Evolutionary conservation across 495 filamentous ascomycete species (phyloP).

Genomic region (Neurospora terricola): DNA sequence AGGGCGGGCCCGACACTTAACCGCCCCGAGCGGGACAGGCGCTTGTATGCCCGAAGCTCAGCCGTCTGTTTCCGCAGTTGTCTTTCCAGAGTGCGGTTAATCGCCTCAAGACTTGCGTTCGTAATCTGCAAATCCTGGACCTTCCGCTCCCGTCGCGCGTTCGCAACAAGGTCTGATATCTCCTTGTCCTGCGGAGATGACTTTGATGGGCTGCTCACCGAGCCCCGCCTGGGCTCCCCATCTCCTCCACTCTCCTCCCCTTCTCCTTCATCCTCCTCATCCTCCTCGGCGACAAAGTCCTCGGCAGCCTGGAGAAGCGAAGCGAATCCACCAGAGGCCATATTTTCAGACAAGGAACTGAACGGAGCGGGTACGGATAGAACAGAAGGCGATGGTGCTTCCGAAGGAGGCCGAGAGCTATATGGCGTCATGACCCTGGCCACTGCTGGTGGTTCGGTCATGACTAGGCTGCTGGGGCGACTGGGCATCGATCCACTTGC

Average conservation of each 20-base stretch:
- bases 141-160: conserved; percentile 84
- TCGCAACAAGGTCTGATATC: conserved; percentile 60
- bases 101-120: conserved; percentile 91
- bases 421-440: conserved; percentile 12
- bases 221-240: conserved; percentile 21
- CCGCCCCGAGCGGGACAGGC: conserved; percentile 67
- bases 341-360: conserved; percentile 5
- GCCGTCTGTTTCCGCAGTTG: conserved; percentile 85
- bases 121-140: conserved; percentile 97
- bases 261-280: conserved; percentile 3
- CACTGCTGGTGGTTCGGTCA: conserved; percentile 18
- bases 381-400: conserved; percentile 10
- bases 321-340: conserved; percentile 22
- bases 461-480: conserved; percentile 18
- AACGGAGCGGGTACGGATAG: conserved; percentile 3
- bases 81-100: conserved; percentile 85
- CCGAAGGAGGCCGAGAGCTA: conserved; percentile 15
- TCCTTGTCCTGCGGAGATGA: conserved; percentile 38
- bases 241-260: conserved; percentile 7
- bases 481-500: conserved; percentile 4
- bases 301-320: conserved; percentile 41
- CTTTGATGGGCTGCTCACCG: conserved; percentile 43
- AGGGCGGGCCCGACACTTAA: conserved; percentile 36
- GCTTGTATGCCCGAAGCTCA: conserved; percentile 74
- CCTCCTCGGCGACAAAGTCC: conserved; percentile 29